These are phyloP conservation scores for Yamadazyma sp. DNA, from an alignment of 1,139 yeast genomes.

Conservation along the genomic window DNA sequence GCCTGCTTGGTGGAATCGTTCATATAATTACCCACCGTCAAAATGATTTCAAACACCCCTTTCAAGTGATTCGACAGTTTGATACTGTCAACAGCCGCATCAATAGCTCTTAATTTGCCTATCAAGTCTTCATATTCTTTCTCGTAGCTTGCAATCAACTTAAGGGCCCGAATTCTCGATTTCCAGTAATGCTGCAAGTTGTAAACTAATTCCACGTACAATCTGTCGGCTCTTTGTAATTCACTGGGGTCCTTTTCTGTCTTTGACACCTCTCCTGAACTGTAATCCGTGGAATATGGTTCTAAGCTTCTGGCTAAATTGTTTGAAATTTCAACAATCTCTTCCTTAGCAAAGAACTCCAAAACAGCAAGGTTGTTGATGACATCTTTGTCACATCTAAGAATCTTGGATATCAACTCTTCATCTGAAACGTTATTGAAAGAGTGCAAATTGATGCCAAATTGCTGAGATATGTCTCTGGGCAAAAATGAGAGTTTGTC, in stretches of 20 bases:
- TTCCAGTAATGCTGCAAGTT: slow-evolving; percentile 80
- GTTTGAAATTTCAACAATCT: slow-evolving; percentile 63
- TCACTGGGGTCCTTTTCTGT: slow-evolving; percentile 78
- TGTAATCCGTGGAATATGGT: slow-evolving; percentile 65
- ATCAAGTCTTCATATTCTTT: slow-evolving; percentile 72
- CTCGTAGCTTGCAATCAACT: slow-evolving; percentile 59
- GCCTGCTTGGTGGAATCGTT: slow-evolving; percentile 79
- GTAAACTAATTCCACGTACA: slow-evolving; percentile 69
- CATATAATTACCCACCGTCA: slow-evolving; percentile 84
- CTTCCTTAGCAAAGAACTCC: slow-evolving; percentile 72
- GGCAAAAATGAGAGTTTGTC: slow-evolving; percentile 62
- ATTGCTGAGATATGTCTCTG: slow-evolving; percentile 74
- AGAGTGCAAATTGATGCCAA: slow-evolving; percentile 72
- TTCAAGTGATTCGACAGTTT: slow-evolving; percentile 59
- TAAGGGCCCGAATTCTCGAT: slow-evolving; percentile 71
- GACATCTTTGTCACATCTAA: slow-evolving; percentile 62
- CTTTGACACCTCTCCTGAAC: slow-evolving; percentile 37
- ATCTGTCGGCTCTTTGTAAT: slow-evolving; percentile 73
- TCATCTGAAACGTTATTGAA: slow-evolving; percentile 54
- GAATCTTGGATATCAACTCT: slow-evolving; percentile 55
- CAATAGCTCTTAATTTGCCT: slow-evolving; percentile 58
- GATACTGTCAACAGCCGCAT: slow-evolving; percentile 62
- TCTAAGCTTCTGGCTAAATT: slow-evolving; percentile 63
- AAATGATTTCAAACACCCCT: slow-evolving; percentile 69
- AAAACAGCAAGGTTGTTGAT: slow-evolving; percentile 59